These are phyloP conservation scores for Neckera pumila DNA, from an alignment of 225 moss, liverwort and hornwort species.

Conservation along the genomic window DNA sequence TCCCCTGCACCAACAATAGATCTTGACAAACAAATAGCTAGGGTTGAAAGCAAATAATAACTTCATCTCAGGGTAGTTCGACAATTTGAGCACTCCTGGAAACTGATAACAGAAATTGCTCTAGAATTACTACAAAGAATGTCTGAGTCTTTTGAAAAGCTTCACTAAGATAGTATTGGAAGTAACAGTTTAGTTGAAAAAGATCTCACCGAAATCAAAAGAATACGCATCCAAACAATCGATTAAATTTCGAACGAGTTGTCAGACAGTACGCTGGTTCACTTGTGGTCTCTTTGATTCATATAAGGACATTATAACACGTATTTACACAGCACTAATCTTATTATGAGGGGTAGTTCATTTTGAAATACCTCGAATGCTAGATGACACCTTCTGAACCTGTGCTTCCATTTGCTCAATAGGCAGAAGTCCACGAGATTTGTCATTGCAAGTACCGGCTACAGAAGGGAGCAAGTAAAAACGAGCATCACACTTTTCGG, in stretches of 20 bases:
- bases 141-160: neutral
- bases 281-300: neutral
- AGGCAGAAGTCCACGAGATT: neutral
- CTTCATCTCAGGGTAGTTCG: neutral
- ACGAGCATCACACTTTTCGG: constrained; percentile 36
- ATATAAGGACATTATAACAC: neutral
- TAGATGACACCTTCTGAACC: constrained; percentile 33
- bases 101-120: neutral
- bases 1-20: constrained; percentile 37
- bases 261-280: neutral
- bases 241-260: neutral
- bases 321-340: neutral
- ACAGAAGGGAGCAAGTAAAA: constrained; percentile 52
- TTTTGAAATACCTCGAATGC: constrained; percentile 37
- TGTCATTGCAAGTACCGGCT: neutral
- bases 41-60: neutral
- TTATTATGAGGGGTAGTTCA: neutral
- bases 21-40: neutral
- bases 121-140: neutral
- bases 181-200: neutral
- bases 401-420: constrained; percentile 45
- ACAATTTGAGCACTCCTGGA: neutral
- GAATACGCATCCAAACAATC: neutral
- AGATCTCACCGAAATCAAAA: neutral
- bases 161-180: neutral